A percentile compares a stretch with the other conserved stretches of the same genome.
These are phyloP conservation scores for Candida vartiovaarae DNA, from an alignment of 805 yeast species.

Conservation along the genomic window DNA sequence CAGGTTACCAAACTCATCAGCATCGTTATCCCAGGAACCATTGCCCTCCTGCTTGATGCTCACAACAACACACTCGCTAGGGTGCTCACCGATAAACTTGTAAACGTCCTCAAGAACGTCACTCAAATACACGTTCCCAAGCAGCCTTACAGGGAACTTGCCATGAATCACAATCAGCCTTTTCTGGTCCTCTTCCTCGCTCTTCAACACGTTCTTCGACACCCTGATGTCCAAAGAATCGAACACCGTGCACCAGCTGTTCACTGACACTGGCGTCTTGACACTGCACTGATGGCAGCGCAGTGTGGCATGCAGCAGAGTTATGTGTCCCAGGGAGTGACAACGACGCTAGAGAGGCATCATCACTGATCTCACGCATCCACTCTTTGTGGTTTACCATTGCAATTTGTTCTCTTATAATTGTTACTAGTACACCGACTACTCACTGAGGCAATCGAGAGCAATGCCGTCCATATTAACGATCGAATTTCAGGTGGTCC, in stretches of 20 bases:
- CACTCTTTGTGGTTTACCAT: slow-evolving; percentile 32
- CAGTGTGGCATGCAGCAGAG: slow-evolving; percentile 63
- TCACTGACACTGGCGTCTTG: slow-evolving; percentile 54
- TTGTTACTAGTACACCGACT: no score
- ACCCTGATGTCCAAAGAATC: slow-evolving; percentile 63
- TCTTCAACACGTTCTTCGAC: slow-evolving; percentile 52
- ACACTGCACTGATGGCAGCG: slow-evolving; percentile 72
- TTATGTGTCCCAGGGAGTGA: slow-evolving; percentile 85
- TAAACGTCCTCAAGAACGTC: slow-evolving; percentile 53
- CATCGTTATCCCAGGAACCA: no score
- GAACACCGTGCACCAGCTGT: slow-evolving; percentile 67
- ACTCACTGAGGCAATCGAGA: no score
- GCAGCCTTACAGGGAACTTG: no score
- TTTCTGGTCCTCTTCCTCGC: no score
- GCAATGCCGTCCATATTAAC: no score
- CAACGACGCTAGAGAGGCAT: slow-evolving; percentile 42
- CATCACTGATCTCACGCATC: slow-evolving; percentile 48
- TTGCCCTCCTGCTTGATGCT: slow-evolving; percentile 70
- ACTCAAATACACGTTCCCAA: slow-evolving; percentile 44
- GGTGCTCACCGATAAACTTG: slow-evolving; percentile 43
- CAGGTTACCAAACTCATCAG: no score
- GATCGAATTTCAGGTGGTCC: no score
- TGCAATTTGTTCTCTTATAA: background rate
- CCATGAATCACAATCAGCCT: no score
- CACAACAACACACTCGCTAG: slow-evolving; percentile 55